A percentile compares a stretch with the other conserved stretches of the same genome.
Conservation (phyloP, 2,329 filamentous ascomycete genomes). For the Capronia americana region DNA sequence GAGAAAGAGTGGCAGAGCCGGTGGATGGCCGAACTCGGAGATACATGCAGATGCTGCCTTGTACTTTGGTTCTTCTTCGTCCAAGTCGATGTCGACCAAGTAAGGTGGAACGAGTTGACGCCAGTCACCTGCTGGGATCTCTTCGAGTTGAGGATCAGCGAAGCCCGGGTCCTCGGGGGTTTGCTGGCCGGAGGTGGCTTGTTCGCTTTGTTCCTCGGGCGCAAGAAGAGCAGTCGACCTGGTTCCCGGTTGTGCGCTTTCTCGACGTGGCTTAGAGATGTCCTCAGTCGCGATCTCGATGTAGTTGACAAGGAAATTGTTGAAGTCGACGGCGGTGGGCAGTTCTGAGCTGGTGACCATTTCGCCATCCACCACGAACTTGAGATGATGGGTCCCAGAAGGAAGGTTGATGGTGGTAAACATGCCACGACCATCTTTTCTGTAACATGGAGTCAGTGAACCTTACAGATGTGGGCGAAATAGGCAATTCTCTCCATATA, state of each 20-base stretch:
- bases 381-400: slow-evolving; percentile 93
- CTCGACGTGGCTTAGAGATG: slow-evolving; percentile 49
- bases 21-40: slow-evolving; percentile 80
- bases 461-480: background rate
- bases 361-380: slow-evolving; percentile 92
- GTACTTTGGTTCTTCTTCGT: slow-evolving; percentile 77
- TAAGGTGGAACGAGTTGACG: slow-evolving; percentile 80
- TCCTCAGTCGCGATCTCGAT: slow-evolving; percentile 88
- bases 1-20: slow-evolving; percentile 85
- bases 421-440: slow-evolving; percentile 60
- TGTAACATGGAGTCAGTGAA: slow-evolving; percentile 28
- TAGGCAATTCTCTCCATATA: slow-evolving; percentile 7
- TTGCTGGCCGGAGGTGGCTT: slow-evolving; percentile 43
- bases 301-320: slow-evolving; percentile 97
- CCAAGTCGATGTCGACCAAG: slow-evolving; percentile 82
- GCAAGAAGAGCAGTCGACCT: slow-evolving; percentile 48
- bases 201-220: slow-evolving; percentile 47
- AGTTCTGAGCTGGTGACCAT: slow-evolving; percentile 88
- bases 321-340: slow-evolving; percentile 95
- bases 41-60: slow-evolving; percentile 76
- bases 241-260: slow-evolving; percentile 45
- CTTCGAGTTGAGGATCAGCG: slow-evolving; percentile 50
- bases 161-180: slow-evolving; percentile 42
- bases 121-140: slow-evolving; percentile 66
- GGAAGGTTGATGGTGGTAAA: slow-evolving; percentile 81